Conservation (phyloP, 108 stramenopile species). For the Skeletonema tropicum region DNA sequence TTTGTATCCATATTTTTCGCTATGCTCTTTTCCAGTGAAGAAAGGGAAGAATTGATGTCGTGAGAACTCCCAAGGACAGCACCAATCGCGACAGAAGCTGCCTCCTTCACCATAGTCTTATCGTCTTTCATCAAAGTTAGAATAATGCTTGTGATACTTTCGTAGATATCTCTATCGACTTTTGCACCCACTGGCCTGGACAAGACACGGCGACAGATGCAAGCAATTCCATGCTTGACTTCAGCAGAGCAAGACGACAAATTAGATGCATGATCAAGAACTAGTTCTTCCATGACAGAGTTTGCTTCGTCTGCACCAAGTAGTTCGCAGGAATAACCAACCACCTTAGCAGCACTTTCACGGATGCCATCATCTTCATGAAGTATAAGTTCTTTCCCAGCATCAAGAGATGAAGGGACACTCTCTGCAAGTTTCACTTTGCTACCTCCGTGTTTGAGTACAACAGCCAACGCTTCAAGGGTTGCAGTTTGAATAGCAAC, state of each 20-base stretch:
- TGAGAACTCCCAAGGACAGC: constrained; percentile 70
- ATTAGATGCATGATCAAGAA: constrained; percentile 48
- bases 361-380: constrained; percentile 84
- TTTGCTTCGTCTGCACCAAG: constrained; percentile 59
- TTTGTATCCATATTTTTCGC: constrained; percentile 62
- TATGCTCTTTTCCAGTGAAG: constrained; percentile 57
- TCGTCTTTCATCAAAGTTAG: constrained; percentile 73
- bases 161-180: constrained; percentile 43
- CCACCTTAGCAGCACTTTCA: constrained; percentile 82
- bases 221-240: constrained; percentile 73
- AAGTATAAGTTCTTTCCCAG: constrained; percentile 65
- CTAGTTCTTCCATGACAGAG: constrained; percentile 50
- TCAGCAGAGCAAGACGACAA: constrained; percentile 48
- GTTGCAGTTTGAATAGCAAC: constrained; percentile 87
- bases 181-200: constrained; percentile 57
- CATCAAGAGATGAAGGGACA: constrained; percentile 83
- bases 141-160: constrained; percentile 27
- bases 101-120: constrained; percentile 61
- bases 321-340: constrained; percentile 73
- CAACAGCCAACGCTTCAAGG: constrained; percentile 75
- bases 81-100: constrained; percentile 75
- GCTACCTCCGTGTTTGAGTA: constrained; percentile 68
- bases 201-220: constrained; percentile 69
- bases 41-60: constrained; percentile 52
- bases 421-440: constrained; percentile 87